A percentile compares a stretch with the other conserved stretches of the same genome.
Conservation (phyloP, 1,139 yeast species). For the Pneumocystis murina region DNA sequence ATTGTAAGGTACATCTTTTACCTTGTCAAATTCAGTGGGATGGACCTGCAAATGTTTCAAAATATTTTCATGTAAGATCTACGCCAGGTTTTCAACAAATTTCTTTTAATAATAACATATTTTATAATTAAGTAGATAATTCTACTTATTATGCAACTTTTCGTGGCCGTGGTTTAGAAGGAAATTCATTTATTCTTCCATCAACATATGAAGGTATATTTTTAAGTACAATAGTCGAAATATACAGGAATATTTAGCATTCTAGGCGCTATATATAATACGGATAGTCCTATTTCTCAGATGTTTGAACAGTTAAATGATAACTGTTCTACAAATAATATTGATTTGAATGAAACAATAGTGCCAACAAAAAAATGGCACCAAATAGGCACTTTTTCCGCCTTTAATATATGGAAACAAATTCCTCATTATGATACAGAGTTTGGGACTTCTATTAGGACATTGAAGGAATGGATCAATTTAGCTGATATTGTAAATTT, state of each 20-base stretch:
- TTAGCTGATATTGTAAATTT: background rate
- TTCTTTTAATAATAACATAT: background rate
- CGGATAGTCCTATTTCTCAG: background rate
- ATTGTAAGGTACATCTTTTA: background rate
- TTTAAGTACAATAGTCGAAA: background rate
- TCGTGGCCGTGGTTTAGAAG: background rate
- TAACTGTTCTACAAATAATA: background rate
- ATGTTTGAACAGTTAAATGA: too few species aligned
- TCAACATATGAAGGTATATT: background rate
- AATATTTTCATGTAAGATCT: background rate
- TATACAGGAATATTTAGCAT: background rate
- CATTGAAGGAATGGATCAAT: background rate
- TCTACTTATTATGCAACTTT: background rate
- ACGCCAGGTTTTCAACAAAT: background rate
- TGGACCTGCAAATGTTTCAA: background rate
- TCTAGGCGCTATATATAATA: background rate
- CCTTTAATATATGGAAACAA: background rate
- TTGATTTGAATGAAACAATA: background rate
- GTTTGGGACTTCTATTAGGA: background rate
- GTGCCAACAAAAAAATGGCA: background rate
- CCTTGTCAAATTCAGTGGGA: conserved; percentile 1
- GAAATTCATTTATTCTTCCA: background rate
- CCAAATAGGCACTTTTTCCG: background rate
- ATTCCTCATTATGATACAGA: background rate
- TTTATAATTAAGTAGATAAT: background rate